Percentiles rank a stretch among this genome's conserved stretches.
Conservation (phyloP, 257 asterid genomes). For the Petunia secreta region DNA sequence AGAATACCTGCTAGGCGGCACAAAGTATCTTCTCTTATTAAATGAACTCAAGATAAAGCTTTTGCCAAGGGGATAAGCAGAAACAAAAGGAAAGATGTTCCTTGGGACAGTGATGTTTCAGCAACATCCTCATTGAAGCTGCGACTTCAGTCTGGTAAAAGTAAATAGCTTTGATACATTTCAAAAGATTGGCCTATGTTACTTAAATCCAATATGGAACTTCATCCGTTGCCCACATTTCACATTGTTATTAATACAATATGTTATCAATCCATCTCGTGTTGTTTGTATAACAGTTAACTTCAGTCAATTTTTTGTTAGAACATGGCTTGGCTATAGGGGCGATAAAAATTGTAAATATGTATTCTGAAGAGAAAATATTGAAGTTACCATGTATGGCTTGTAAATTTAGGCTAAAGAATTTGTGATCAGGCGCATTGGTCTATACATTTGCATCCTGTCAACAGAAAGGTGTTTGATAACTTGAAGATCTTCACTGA, state of each 20-base stretch:
- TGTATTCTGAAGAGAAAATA: background rate
- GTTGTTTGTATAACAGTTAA: constrained; percentile 5
- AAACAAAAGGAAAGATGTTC: background rate
- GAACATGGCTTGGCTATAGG: background rate
- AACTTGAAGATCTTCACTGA: background rate
- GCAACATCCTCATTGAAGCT: background rate
- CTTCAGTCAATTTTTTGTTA: background rate
- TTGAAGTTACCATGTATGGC: constrained; percentile 4
- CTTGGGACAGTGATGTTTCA: constrained; percentile 12
- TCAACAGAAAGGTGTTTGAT: background rate
- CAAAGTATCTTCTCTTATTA: constrained; percentile 20
- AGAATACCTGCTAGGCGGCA: background rate
- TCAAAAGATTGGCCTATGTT: background rate
- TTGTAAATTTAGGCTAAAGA: background rate
- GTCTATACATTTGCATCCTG: background rate
- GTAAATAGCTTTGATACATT: background rate
- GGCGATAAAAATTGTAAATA: background rate
- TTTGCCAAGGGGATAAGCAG: background rate
- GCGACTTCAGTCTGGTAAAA: background rate
- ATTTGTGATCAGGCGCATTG: background rate
- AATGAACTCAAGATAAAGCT: background rate
- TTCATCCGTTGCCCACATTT: background rate
- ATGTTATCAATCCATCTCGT: background rate
- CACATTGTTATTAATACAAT: background rate
- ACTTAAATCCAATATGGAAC: background rate